phyloP scores from a whole-genome alignment of 257 asterid genomes.

The Solanum ahanhuiri region DNA sequence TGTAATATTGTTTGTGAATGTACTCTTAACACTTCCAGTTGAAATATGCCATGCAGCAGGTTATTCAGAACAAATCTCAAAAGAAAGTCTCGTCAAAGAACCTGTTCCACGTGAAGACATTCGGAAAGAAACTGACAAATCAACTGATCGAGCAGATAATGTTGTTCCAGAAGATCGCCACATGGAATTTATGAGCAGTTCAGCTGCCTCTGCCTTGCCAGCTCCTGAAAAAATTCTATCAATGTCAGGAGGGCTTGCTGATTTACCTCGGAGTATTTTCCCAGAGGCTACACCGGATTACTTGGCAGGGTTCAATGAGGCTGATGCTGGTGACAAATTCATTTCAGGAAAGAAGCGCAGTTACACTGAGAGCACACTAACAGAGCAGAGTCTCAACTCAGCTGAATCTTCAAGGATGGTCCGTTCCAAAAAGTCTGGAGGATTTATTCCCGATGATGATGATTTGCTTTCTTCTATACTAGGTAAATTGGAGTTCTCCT shows the following conservation, averaged over 20 bases:
- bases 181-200: constrained; percentile 15
- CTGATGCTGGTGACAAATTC: constrained; percentile 61
- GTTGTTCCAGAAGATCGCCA: constrained; percentile 15
- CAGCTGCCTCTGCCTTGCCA: constrained; percentile 37
- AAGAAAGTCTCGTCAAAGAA: constrained; percentile 26
- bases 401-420: constrained; percentile 72
- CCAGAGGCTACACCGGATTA: constrained; percentile 45
- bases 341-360: constrained; percentile 76
- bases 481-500: constrained; percentile 30
- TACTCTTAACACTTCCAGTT: constrained; percentile 22
- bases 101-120: constrained; percentile 19
- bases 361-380: constrained; percentile 76
- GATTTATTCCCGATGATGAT: constrained; percentile 79
- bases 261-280: constrained; percentile 29
- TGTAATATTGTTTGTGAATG: not conserved
- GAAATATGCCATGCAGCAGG: constrained; percentile 15
- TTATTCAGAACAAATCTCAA: constrained; percentile 18
- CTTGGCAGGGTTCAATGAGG: constrained; percentile 33
- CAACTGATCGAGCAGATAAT: constrained; percentile 19
- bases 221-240: constrained; percentile 70
- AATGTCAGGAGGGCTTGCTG: constrained; percentile 35
- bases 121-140: constrained; percentile 15
- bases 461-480: constrained; percentile 87
- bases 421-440: constrained; percentile 48
- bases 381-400: constrained; percentile 83